These are phyloP conservation scores for Morella rubra DNA, from an alignment of 306 rosid genomes.

Conservation along the genomic window DNA sequence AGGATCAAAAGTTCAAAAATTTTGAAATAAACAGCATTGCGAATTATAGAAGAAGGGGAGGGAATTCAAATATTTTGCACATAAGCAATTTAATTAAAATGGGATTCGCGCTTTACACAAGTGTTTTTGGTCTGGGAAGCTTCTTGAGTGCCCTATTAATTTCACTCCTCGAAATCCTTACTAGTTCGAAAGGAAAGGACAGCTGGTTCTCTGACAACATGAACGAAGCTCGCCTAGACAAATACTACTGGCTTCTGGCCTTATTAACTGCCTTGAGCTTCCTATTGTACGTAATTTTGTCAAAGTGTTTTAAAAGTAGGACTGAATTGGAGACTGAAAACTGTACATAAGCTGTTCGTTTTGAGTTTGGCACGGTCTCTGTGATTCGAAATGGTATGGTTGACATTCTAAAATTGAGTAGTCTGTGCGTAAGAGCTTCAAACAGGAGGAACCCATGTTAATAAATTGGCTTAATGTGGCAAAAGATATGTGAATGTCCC, in stretches of 20 bases:
- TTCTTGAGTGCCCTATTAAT: constrained; percentile 80
- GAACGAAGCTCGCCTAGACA: constrained; percentile 75
- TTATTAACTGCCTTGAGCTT: constrained; percentile 53
- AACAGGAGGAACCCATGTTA: background rate
- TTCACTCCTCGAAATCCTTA: constrained; percentile 52
- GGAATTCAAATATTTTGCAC: no score
- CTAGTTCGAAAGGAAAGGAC: constrained; percentile 44
- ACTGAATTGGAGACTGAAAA: constrained; percentile 43
- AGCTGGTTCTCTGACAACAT: constrained; percentile 91
- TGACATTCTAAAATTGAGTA: background rate
- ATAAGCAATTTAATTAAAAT: no score
- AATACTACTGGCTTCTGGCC: constrained; percentile 77
- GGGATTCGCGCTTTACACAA: constrained; percentile 74
- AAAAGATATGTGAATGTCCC: no score
- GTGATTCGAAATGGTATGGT: constrained; percentile 4
- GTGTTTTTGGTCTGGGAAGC: constrained; percentile 97
- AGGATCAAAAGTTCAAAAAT: no score
- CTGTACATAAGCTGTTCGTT: constrained; percentile 32
- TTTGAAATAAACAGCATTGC: no score
- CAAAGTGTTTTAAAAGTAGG: constrained; percentile 47
- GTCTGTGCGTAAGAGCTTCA: background rate
- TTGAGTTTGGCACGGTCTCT: background rate
- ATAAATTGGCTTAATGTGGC: no score
- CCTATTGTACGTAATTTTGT: constrained; percentile 50
- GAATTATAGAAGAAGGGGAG: no score